These are phyloP conservation scores for Neofusicoccum parvum DNA, from an alignment of 2,329 filamentous ascomycete genomes.

Conservation along the genomic window DNA sequence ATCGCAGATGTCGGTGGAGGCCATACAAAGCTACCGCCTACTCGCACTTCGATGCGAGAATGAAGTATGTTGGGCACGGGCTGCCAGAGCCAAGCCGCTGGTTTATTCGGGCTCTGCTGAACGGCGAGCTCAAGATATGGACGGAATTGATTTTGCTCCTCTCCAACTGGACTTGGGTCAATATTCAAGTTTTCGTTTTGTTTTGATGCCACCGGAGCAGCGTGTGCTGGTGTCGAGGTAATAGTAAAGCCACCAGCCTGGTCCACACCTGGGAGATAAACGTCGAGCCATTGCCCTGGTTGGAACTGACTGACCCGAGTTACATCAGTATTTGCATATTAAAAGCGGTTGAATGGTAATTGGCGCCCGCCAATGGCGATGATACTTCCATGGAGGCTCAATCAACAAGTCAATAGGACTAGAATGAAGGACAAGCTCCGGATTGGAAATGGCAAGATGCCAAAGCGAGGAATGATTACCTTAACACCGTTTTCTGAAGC, in stretches of 20 bases:
- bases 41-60: slow-evolving; percentile 63
- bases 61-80: slow-evolving; percentile 58
- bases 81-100: slow-evolving; percentile 77
- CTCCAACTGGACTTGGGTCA: not conserved
- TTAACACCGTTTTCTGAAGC: slow-evolving; percentile 53
- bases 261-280: slow-evolving; percentile 68
- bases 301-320: slow-evolving; percentile 58
- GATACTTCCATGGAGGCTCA: too few species aligned
- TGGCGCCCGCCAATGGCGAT: too few species aligned
- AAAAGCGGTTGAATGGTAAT: too few species aligned
- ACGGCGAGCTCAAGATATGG: slow-evolving; percentile 77
- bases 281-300: slow-evolving; percentile 87
- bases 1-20: slow-evolving; percentile 60
- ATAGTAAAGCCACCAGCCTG: slow-evolving; percentile 87
- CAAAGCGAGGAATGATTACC: slow-evolving; percentile 42
- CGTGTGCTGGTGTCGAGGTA: slow-evolving; percentile 67
- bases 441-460: slow-evolving; percentile 23
- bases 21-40: slow-evolving; percentile 81
- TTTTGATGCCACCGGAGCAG: slow-evolving; percentile 25
- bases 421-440: too few species aligned
- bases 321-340: not conserved
- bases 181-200: slow-evolving; percentile 21
- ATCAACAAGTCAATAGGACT: too few species aligned
- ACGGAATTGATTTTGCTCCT: not conserved
- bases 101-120: slow-evolving; percentile 72